Base-by-base conservation (phyloP, 1,139 yeast species). In the Suhomyces bribrorum region DNA sequence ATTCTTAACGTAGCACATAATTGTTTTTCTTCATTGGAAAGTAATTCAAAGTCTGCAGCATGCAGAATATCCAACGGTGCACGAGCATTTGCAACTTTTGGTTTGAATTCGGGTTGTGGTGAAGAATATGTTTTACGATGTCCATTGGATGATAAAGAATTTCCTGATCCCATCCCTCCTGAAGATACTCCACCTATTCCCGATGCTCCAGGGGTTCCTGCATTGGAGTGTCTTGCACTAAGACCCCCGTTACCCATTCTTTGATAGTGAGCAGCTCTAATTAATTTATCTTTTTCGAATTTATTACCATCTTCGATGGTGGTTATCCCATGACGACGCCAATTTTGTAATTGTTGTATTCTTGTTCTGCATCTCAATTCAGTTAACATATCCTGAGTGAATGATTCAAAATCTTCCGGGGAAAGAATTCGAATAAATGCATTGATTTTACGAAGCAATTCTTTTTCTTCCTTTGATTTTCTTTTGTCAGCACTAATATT, bases 241-340 rank as follows among this genome's bases (percentile, higher is more conserved):
- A 59, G 55, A 4, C 57, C 60, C 3, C 73, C 73, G 31, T 54
- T 69, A 17, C 85, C 85, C 68, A 77, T 73, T 54, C 86, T 66
- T 59, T 81, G 85, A 44, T 81, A 63, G 45, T 79, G 82, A 2
- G 80, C 76, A 24, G 73, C 64, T 46, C 85, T 68, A 31, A 77
- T 76, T 27, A 81, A 70, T 59, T 87, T 88, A 58, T 94, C 98
- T 56, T 87, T 85, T 59, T 94, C 98, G 59, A 81, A 92, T 57
- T 83, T 86, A 32, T 75, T 68, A 5, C 97, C 98, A 41, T 79
- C 86, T 42, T 90, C 97, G 38, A 88, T 53, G 0, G 89, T 80
- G 2, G 89, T 84, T 33, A 92, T 77, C 2, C 99, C 99, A 57
- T 87, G 83, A 32, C 83, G 76, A 45, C 99, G 77, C 89, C 96